phyloP scores from a whole-genome alignment of 306 rosid species.

The Quercus berberidifolia region DNA sequence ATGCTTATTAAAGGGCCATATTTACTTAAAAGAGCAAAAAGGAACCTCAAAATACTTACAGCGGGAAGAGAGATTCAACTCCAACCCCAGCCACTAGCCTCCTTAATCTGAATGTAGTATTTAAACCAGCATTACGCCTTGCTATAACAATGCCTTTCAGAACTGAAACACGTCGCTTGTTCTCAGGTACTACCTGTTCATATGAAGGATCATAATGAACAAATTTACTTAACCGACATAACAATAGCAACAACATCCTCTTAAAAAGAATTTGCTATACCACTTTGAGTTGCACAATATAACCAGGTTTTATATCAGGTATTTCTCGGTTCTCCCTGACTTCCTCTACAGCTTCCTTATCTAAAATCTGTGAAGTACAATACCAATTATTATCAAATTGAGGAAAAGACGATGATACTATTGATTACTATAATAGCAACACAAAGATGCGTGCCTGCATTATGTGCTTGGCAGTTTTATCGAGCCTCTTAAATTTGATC shows the following conservation, averaged over 20 bases:
- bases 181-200: slow-evolving; percentile 90
- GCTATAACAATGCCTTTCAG: slow-evolving; percentile 95
- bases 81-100: slow-evolving; percentile 94
- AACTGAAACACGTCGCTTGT: slow-evolving; percentile 81
- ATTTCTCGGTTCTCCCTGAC: slow-evolving; percentile 63
- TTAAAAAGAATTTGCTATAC: slow-evolving; percentile 34
- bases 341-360: slow-evolving; percentile 82
- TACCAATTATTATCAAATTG: slow-evolving; percentile 19
- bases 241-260: neutral
- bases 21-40: neutral
- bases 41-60: slow-evolving; percentile 34
- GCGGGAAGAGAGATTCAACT: slow-evolving; percentile 75
- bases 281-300: slow-evolving; percentile 96
- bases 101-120: slow-evolving; percentile 76
- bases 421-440: neutral
- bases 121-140: slow-evolving; percentile 83
- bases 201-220: slow-evolving; percentile 1
- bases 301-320: slow-evolving; percentile 87
- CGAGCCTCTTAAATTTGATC: slow-evolving; percentile 91
- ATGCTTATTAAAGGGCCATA: neutral
- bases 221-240: slow-evolving; percentile 5
- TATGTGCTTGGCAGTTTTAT: slow-evolving; percentile 82
- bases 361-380: slow-evolving; percentile 63
- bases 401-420: neutral
- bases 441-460: slow-evolving; percentile 70